Percentiles rank a stretch among this genome's conserved stretches.
Evolutionary conservation across 192 early-diverging fungal genomes (phyloP).

Genomic region (Lobosporangium transversale): DNA sequence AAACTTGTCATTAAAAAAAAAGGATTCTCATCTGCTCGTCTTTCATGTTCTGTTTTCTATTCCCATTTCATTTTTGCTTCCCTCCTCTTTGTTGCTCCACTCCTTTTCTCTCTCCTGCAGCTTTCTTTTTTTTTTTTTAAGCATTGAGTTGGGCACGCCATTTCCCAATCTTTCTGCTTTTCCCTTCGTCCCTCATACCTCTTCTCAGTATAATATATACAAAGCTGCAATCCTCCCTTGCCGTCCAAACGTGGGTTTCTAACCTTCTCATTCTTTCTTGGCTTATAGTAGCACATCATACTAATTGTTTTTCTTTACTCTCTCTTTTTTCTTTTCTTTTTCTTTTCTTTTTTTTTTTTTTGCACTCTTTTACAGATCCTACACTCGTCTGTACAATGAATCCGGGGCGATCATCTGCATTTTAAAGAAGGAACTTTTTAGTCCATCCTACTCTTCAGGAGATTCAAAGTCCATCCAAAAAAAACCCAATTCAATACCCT

Average conservation of each 20-base stretch:
- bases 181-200: background rate
- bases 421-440: conserved; percentile 29
- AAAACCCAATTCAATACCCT: background rate
- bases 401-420: conserved; percentile 17
- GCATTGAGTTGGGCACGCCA: background rate
- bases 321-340: no score
- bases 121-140: background rate
- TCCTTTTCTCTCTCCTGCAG: background rate
- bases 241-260: background rate
- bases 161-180: conserved; percentile 1
- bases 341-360: background rate
- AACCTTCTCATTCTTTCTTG: background rate
- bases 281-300: background rate
- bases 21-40: conserved; percentile 18
- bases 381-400: conserved; percentile 23
- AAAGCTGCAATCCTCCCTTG: background rate
- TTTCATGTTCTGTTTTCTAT: background rate
- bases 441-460: background rate
- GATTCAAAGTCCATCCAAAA: background rate
- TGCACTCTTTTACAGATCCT: background rate
- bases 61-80: background rate
- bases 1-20: no score
- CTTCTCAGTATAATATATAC: background rate
- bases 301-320: background rate
- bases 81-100: background rate